Conservation (phyloP, 2,329 filamentous ascomycete species). For the Monosporascus sp. region DNA sequence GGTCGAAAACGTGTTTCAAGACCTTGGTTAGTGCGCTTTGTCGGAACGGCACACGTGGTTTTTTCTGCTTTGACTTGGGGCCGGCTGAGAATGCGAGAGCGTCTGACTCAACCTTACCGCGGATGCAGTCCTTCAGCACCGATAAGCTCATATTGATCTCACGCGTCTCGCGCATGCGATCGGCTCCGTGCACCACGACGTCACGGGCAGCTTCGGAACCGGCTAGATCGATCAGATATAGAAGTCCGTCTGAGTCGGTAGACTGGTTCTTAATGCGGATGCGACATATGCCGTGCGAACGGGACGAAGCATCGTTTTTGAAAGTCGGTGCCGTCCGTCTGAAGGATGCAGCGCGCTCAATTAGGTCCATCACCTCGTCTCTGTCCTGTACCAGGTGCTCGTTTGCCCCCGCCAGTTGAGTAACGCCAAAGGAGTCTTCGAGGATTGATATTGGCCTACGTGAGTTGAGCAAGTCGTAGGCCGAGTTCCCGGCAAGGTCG, state of each 20-base stretch:
- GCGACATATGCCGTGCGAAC: slow-evolving; percentile 45
- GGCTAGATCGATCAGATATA: slow-evolving; percentile 36
- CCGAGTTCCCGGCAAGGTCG: slow-evolving; percentile 34
- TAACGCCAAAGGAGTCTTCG: slow-evolving; percentile 40
- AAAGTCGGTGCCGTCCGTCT: slow-evolving; percentile 37
- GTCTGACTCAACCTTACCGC: slow-evolving; percentile 36
- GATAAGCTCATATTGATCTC: slow-evolving; percentile 47
- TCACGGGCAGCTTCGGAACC: slow-evolving; percentile 46
- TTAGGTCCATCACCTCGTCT: slow-evolving; percentile 25
- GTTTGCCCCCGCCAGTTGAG: slow-evolving; percentile 38
- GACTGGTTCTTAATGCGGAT: slow-evolving; percentile 34
- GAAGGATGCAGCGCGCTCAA: slow-evolving; percentile 34
- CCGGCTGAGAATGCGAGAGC: slow-evolving; percentile 1
- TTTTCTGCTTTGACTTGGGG: slow-evolving; percentile 18
- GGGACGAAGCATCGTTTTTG: slow-evolving; percentile 44
- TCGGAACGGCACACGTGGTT: slow-evolving; percentile 39
- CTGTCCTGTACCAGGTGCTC: slow-evolving; percentile 31
- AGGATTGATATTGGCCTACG: slow-evolving; percentile 38
- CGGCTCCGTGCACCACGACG: slow-evolving; percentile 31
- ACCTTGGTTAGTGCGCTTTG: slow-evolving; percentile 43
- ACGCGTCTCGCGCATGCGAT: slow-evolving; percentile 41
- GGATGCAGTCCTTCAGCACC: slow-evolving; percentile 48
- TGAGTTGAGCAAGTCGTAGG: slow-evolving; percentile 35
- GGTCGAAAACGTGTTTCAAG: slow-evolving; percentile 46
- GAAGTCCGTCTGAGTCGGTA: slow-evolving; percentile 31